phyloP scores from a whole-genome alignment of 108 stramenopile species.

The Nitzschia inconspicua region DNA sequence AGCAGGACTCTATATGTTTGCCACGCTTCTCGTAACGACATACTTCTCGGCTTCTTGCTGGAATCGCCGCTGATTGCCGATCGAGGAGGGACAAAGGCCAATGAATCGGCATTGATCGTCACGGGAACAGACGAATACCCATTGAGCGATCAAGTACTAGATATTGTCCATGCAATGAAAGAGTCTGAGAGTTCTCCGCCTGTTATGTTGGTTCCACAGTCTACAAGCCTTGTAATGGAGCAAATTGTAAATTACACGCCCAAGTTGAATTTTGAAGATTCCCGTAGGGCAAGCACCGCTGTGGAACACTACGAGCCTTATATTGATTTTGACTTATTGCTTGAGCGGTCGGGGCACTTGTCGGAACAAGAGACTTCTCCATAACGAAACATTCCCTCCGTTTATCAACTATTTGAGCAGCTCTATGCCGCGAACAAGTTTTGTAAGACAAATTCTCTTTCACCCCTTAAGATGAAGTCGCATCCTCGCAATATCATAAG shows the following conservation, averaged over 20 bases:
- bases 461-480: too few relatives aligned
- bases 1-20: conserved; percentile 81
- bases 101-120: conserved; percentile 68
- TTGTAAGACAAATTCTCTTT: too few relatives aligned
- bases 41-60: conserved; percentile 81
- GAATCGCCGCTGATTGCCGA: conserved; percentile 61
- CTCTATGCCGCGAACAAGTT: too few relatives aligned
- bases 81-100: conserved; percentile 20
- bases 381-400: too few relatives aligned
- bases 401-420: too few relatives aligned
- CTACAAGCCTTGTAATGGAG: conserved; percentile 69
- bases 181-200: conserved; percentile 21
- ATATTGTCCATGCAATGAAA: conserved; percentile 48
- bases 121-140: conserved; percentile 63
- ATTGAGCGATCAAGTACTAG: conserved; percentile 43
- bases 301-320: conserved; percentile 84
- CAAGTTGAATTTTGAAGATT: conserved; percentile 81
- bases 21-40: conserved; percentile 80
- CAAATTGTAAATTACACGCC: conserved; percentile 70
- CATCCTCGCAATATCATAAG: too few relatives aligned
- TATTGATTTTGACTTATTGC: conserved; percentile 84
- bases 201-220: conserved; percentile 47
- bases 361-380: too few relatives aligned
- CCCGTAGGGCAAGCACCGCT: conserved; percentile 55
- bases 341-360: conserved; percentile 42